These are phyloP conservation scores for Saturnispora quitensis DNA, from an alignment of 805 yeast species.

Conservation along the genomic window DNA sequence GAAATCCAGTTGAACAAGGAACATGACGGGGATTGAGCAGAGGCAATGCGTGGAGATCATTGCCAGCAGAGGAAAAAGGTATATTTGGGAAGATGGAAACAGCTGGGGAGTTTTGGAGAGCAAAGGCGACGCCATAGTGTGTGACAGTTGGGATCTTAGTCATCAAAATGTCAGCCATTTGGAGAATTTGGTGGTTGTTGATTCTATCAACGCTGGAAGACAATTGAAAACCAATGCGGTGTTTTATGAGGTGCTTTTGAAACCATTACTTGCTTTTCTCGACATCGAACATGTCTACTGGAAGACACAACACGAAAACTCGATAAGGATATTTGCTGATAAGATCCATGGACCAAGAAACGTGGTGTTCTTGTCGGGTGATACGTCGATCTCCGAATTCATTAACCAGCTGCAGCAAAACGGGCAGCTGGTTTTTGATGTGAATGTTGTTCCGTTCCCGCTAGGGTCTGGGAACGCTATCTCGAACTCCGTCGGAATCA, in stretches of 20 bases:
- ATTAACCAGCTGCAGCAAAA: constrained; percentile 33
- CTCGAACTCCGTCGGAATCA: constrained; percentile 47
- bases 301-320: constrained; percentile 30
- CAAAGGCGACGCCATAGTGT: neutral
- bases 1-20: neutral
- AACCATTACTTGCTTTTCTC: constrained; percentile 38
- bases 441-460: constrained; percentile 41
- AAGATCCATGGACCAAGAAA: constrained; percentile 5
- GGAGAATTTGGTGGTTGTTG: constrained; percentile 27
- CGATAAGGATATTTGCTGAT: constrained; percentile 30
- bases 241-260: constrained; percentile 34
- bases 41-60: neutral
- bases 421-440: neutral
- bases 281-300: constrained; percentile 21
- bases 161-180: neutral
- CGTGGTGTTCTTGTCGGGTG: constrained; percentile 59
- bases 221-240: constrained; percentile 28
- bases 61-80: neutral
- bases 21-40: neutral
- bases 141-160: neutral
- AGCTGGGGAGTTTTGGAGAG: neutral
- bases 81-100: neutral
- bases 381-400: constrained; percentile 74
- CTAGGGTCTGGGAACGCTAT: constrained; percentile 85
- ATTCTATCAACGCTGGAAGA: constrained; percentile 42